These are phyloP conservation scores for Euphorbia pulcherrima DNA, from an alignment of 345 rosid genomes.

Conservation along the genomic window DNA sequence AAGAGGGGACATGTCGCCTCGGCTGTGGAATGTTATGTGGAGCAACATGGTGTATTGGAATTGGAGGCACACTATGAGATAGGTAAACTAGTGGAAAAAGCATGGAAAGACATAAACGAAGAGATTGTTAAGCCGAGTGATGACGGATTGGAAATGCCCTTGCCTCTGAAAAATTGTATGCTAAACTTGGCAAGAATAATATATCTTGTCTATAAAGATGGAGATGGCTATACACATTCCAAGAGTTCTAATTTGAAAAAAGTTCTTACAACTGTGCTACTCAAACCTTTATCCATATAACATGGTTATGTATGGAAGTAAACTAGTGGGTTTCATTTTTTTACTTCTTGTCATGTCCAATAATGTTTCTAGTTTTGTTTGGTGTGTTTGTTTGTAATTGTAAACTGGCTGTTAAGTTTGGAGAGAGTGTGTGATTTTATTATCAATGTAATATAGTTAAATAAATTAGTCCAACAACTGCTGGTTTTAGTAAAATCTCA, in stretches of 20 bases:
- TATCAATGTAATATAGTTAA: too few relatives aligned
- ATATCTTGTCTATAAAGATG: background rate
- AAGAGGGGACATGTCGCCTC: slow-evolving; percentile 23
- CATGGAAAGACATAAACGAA: background rate
- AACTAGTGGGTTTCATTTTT: too few relatives aligned
- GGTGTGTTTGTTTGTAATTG: too few relatives aligned
- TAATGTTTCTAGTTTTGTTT: too few relatives aligned
- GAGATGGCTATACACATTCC: background rate
- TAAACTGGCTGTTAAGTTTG: too few relatives aligned
- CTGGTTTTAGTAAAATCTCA: too few relatives aligned
- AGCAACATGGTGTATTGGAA: background rate
- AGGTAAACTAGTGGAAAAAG: background rate
- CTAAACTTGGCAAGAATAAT: background rate
- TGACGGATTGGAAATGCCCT: background rate
- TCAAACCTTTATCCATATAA: background rate
- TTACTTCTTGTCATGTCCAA: too few relatives aligned
- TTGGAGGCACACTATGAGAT: background rate
- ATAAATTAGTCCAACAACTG: too few relatives aligned
- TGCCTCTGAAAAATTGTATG: background rate
- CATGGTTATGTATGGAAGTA: too few relatives aligned
- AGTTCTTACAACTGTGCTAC: background rate
- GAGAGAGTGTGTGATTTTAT: too few relatives aligned
- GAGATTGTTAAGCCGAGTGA: background rate
- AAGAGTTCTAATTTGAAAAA: too few relatives aligned
- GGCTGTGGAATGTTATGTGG: slow-evolving; percentile 16